Evolutionary conservation across 129 eudicot species (phyloP).

Genomic region (Artemisia argyi): DNA sequence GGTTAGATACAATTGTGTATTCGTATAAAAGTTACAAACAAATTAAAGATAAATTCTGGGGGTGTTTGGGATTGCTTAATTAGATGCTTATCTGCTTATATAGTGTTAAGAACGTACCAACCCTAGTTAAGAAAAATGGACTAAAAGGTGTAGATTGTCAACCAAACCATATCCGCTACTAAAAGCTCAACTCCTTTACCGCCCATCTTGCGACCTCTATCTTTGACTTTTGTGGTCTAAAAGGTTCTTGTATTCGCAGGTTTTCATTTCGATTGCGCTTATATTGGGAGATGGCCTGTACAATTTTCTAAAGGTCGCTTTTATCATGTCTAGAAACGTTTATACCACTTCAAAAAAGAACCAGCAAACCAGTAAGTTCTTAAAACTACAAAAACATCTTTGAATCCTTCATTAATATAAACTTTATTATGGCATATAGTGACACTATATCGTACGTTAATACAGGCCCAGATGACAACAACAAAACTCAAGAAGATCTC

Average conservation of each 20-base stretch:
- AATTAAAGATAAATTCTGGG: no score
- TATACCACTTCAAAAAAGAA: conserved; percentile 46
- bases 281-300: conserved; percentile 88
- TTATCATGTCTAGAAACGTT: conserved; percentile 56
- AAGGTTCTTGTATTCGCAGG: conserved; percentile 41
- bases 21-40: no score
- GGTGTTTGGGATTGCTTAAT: neutral
- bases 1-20: conserved; percentile 27
- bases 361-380: conserved; percentile 38
- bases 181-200: neutral
- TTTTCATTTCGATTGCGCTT: conserved; percentile 83
- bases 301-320: conserved; percentile 70
- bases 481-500: conserved; percentile 37
- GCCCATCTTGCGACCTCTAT: neutral
- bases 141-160: neutral
- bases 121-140: neutral
- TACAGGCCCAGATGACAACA: conserved; percentile 43
- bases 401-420: neutral
- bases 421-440: neutral
- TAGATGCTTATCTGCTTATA: no score
- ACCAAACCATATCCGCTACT: no score
- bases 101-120: no score
- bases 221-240: conserved; percentile 9
- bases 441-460: conserved; percentile 10
- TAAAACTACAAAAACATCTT: neutral